These are phyloP conservation scores for Colletotrichum sp. DNA, from an alignment of 2,329 filamentous ascomycete species.

Conservation along the genomic window DNA sequence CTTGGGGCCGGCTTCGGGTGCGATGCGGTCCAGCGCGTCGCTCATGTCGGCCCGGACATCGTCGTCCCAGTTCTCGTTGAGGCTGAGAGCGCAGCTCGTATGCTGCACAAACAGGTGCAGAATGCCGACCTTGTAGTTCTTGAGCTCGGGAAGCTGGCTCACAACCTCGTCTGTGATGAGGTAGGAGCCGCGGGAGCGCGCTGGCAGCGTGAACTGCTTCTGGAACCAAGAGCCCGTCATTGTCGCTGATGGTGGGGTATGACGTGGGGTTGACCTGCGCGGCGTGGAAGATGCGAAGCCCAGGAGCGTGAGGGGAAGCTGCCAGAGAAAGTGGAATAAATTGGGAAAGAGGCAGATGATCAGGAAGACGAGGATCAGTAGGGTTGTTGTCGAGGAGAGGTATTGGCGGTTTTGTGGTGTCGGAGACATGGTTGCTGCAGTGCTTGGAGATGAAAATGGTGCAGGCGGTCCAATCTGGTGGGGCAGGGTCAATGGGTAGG, in stretches of 20 bases:
- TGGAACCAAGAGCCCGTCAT: slow-evolving; percentile 79
- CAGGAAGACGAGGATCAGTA: slow-evolving; percentile 53
- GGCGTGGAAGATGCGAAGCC: slow-evolving; percentile 31
- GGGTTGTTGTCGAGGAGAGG: slow-evolving; percentile 44
- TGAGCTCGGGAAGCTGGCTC: slow-evolving; percentile 77
- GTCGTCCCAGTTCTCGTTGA: slow-evolving; percentile 90
- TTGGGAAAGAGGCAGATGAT: slow-evolving; percentile 57
- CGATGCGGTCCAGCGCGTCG: slow-evolving; percentile 90
- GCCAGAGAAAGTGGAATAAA: slow-evolving; percentile 57
- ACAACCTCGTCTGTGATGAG: slow-evolving; percentile 82
- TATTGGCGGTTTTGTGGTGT: slow-evolving; percentile 34
- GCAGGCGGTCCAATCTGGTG: slow-evolving; percentile 15
- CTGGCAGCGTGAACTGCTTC: slow-evolving; percentile 81
- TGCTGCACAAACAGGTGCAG: slow-evolving; percentile 95
- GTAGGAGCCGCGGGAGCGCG: slow-evolving; percentile 82
- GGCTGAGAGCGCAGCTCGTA: slow-evolving; percentile 85
- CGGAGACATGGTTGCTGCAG: slow-evolving; percentile 42
- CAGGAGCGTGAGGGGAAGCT: slow-evolving; percentile 49
- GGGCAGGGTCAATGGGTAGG: slow-evolving; percentile 16
- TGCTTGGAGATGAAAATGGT: slow-evolving; percentile 4
- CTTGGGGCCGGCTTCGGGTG: slow-evolving; percentile 75
- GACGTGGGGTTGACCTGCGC: slow-evolving; percentile 24
- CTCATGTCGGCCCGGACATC: slow-evolving; percentile 95
- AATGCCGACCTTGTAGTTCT: slow-evolving; percentile 82
- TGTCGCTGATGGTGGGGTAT: slow-evolving; percentile 30